phyloP scores from a whole-genome alignment of 2,329 filamentous ascomycete genomes.

The Davidsoniella eucalypti region DNA sequence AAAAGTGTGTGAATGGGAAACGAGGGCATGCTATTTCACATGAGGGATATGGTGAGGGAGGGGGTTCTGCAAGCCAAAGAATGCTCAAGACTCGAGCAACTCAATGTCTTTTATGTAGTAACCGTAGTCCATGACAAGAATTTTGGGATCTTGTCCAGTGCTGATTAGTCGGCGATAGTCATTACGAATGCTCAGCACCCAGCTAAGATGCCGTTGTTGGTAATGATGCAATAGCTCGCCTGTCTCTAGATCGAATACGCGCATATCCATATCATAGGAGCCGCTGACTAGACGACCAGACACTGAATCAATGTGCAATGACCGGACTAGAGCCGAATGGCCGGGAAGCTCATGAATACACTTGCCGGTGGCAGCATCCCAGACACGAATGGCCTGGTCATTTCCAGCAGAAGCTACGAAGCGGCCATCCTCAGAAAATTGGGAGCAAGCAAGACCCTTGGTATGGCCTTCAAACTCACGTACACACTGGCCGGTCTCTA shows the following conservation, averaged over 20 bases:
- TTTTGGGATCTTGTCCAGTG: slow-evolving; percentile 84
- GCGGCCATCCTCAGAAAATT: slow-evolving; percentile 89
- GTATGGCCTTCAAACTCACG: slow-evolving; percentile 83
- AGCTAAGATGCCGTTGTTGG: slow-evolving; percentile 88
- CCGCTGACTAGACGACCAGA: slow-evolving; percentile 79
- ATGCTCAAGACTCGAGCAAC: slow-evolving; percentile 28
- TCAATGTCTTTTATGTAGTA: slow-evolving; percentile 39
- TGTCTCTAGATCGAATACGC: slow-evolving; percentile 76
- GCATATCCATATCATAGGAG: slow-evolving; percentile 89
- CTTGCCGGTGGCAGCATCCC: slow-evolving; percentile 80
- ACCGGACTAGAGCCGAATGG: slow-evolving; percentile 74
- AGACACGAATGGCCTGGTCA: slow-evolving; percentile 88
- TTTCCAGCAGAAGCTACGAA: slow-evolving; percentile 90
- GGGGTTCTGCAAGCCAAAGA: too few relatives aligned
- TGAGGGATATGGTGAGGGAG: neutral
- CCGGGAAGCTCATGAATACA: slow-evolving; percentile 67
- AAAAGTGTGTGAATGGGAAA: neutral
- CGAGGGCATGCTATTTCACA: neutral
- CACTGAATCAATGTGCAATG: slow-evolving; percentile 74
- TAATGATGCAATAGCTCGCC: slow-evolving; percentile 69
- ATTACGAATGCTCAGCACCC: slow-evolving; percentile 91
- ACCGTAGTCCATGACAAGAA: slow-evolving; percentile 87
- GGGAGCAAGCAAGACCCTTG: slow-evolving; percentile 85
- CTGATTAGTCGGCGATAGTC: slow-evolving; percentile 91
- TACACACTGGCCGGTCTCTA: slow-evolving; percentile 72